A percentile compares a stretch with the other conserved stretches of the same genome.
Evolutionary conservation across 805 yeast species (phyloP).

Genomic region (Myxozyma vanderwaltii): DNA sequence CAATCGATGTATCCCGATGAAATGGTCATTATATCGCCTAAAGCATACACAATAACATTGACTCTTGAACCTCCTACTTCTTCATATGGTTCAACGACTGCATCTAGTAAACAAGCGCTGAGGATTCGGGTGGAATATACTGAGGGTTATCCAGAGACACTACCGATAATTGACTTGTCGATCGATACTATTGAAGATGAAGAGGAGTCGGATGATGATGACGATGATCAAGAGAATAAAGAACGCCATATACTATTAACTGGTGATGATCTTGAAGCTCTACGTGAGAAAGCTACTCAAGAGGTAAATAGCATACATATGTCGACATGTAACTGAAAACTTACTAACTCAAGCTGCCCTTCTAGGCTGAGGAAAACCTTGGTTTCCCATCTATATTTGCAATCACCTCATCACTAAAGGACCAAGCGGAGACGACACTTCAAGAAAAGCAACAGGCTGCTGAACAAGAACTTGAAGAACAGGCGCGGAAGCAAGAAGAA

Average conservation of each 20-base stretch:
- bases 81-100: background rate
- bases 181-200: constrained; percentile 39
- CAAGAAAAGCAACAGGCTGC: constrained; percentile 55
- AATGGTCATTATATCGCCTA: constrained; percentile 50
- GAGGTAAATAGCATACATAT: too few relatives aligned
- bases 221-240: constrained; percentile 53
- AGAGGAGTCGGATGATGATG: constrained; percentile 39
- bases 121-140: constrained; percentile 69
- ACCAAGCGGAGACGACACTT: constrained; percentile 71
- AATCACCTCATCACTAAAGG: constrained; percentile 74
- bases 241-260: constrained; percentile 45
- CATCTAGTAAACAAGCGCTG: constrained; percentile 50
- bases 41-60: constrained; percentile 59
- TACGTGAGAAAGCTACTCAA: constrained; percentile 37
- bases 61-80: constrained; percentile 64
- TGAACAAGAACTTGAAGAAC: constrained; percentile 62
- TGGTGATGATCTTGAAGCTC: constrained; percentile 36
- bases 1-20: constrained; percentile 95
- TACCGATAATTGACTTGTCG: constrained; percentile 58
- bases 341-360: too few relatives aligned
- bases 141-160: constrained; percentile 76
- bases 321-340: too few relatives aligned
- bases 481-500: constrained; percentile 64
- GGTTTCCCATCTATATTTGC: constrained; percentile 95
- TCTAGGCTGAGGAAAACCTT: constrained; percentile 65